Evolutionary conservation across 257 asterid genomes (phyloP).

Genomic region (Fraxinus americana): DNA sequence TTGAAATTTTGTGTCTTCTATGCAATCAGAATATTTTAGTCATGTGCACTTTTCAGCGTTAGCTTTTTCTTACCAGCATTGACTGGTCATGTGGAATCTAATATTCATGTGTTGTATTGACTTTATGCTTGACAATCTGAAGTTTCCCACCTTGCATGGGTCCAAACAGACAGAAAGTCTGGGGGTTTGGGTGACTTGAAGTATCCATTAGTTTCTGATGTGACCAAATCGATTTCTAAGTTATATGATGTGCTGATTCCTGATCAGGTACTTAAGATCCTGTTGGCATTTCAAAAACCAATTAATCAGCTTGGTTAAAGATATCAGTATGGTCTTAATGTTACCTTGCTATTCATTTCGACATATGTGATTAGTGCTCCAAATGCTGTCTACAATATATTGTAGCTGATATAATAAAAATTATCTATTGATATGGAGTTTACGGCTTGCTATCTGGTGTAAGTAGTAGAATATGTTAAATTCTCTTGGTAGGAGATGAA

Average conservation of each 20-base stretch:
- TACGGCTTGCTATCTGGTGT: neutral
- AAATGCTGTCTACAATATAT: neutral
- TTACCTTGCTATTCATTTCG: constrained; percentile 4
- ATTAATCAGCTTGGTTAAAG: neutral
- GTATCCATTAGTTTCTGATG: constrained; percentile 84
- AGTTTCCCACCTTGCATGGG: constrained; percentile 92
- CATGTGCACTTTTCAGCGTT: neutral
- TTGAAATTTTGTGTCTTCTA: neutral
- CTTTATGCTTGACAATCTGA: constrained; percentile 23
- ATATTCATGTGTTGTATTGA: neutral
- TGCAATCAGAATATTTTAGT: neutral
- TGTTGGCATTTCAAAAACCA: neutral
- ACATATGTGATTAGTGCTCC: neutral
- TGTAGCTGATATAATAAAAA: neutral
- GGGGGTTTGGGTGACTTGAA: constrained; percentile 93
- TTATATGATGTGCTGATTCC: constrained; percentile 68
- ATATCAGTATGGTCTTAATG: neutral
- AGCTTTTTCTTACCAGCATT: neutral
- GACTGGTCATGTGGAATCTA: neutral
- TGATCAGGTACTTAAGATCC: constrained; percentile 57
- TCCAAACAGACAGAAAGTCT: constrained; percentile 94
- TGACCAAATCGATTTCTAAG: constrained; percentile 80
- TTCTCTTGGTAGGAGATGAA: neutral
- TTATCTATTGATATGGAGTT: neutral
- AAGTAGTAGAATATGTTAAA: neutral